A percentile compares a stretch with the other conserved stretches of the same genome.
phyloP scores from a whole-genome alignment of 805 yeast genomes.

The Alloascoidea africana region DNA sequence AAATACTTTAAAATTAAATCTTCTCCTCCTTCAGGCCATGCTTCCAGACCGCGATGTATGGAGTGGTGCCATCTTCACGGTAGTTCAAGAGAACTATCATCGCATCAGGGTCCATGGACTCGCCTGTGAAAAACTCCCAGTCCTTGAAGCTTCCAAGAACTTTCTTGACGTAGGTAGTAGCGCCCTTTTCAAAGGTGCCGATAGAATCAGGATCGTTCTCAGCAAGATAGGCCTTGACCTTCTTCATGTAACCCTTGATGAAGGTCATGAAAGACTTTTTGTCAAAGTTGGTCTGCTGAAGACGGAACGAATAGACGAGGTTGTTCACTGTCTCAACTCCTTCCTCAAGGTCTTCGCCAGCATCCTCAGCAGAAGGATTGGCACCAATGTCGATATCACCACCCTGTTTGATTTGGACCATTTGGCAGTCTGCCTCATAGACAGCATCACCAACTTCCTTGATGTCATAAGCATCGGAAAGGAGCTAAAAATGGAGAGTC shows the following conservation, averaged over 20 bases:
- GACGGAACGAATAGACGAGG: conserved; percentile 96
- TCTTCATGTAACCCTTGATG: conserved; percentile 99
- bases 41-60: conserved; percentile 96
- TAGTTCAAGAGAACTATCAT: conserved; percentile 97
- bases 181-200: conserved; percentile 92
- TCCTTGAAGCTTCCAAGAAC: conserved; percentile 90
- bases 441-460: conserved; percentile 80
- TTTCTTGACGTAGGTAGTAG: conserved; percentile 91
- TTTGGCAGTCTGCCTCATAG: conserved; percentile 92
- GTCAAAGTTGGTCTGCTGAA: conserved; percentile 91
- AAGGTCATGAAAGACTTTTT: conserved; percentile 93
- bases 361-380: conserved; percentile 98
- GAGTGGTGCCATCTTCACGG: conserved; percentile 99
- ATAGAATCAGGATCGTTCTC: conserved; percentile 83
- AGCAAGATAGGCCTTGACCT: conserved; percentile 78
- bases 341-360: conserved; percentile 67
- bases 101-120: conserved; percentile 99
- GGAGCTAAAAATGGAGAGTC: conserved; percentile 10
- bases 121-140: conserved; percentile 99
- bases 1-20: conserved; percentile 71
- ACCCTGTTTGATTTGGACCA: conserved; percentile 72
- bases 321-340: conserved; percentile 90
- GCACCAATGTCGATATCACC: conserved; percentile 98
- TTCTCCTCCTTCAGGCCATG: conserved; percentile 88
- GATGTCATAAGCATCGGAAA: conserved; percentile 94